These are phyloP conservation scores for Metschnikowia similis DNA, from an alignment of 805 yeast species.

Conservation along the genomic window DNA sequence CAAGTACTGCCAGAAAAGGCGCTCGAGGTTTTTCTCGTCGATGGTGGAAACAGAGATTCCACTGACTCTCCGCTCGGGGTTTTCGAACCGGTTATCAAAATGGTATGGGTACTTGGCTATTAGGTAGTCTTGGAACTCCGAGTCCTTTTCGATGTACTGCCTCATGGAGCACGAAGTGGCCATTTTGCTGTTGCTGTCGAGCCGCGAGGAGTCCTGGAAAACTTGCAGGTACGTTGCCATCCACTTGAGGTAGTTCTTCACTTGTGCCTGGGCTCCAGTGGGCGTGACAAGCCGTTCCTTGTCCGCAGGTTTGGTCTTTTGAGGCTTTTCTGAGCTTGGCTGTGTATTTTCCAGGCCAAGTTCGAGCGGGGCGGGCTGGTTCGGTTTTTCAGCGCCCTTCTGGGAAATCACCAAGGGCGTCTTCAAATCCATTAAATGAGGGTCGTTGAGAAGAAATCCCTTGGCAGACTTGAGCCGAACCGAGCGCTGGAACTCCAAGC, in stretches of 20 bases:
- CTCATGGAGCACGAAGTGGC: slow-evolving; percentile 52
- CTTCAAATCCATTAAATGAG: slow-evolving; percentile 43
- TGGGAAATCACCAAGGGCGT: slow-evolving; percentile 12
- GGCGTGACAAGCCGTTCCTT: slow-evolving; percentile 6
- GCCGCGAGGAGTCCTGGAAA: slow-evolving; percentile 15
- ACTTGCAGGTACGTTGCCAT: slow-evolving; percentile 12
- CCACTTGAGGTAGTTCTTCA: slow-evolving; percentile 16
- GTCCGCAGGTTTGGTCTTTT: not conserved
- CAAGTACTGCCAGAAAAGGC: slow-evolving; percentile 36
- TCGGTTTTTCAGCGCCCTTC: not conserved
- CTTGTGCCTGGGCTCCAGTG: slow-evolving; percentile 12
- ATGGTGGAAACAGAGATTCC: slow-evolving; percentile 2
- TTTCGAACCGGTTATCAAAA: not conserved
- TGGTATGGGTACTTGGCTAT: slow-evolving; percentile 9
- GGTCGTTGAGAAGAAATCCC: slow-evolving; percentile 50
- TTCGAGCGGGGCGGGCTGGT: no score
- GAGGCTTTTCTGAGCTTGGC: not conserved
- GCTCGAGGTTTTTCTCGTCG: slow-evolving; percentile 29
- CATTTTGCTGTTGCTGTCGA: slow-evolving; percentile 23
- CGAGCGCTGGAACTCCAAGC: slow-evolving; percentile 42
- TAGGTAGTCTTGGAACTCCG: slow-evolving; percentile 35
- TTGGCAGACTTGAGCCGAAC: slow-evolving; percentile 43
- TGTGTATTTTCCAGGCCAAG: not conserved
- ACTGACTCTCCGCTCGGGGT: not conserved
- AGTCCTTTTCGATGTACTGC: slow-evolving; percentile 57